Conservation (phyloP, 148 eudicot genomes). For the Fallopia convolvulus region DNA sequence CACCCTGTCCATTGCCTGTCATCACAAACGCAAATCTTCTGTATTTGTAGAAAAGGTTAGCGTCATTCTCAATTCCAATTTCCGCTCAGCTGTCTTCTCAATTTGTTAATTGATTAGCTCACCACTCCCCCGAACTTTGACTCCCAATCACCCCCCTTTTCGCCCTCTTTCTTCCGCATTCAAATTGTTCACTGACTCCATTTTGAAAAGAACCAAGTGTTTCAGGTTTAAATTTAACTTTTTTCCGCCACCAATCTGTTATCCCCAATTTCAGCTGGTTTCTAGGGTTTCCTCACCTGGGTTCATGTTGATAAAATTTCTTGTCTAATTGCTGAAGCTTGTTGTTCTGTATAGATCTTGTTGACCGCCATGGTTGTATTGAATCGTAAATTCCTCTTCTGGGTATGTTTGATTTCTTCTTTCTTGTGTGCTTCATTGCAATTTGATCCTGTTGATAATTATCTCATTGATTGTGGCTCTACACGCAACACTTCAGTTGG, state of each 20-base stretch:
- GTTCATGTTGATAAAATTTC: neutral
- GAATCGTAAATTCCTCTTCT: constrained; percentile 2
- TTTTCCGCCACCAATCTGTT: neutral
- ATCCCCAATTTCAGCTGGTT: neutral
- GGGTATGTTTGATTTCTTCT: constrained; percentile 1
- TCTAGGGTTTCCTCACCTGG: constrained; percentile 5
- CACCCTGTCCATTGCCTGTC: constrained; percentile 8
- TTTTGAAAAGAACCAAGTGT: neutral
- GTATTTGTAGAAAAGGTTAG: constrained; percentile 2
- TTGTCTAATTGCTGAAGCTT: neutral
- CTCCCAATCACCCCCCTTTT: neutral
- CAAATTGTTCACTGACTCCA: constrained; percentile 2
- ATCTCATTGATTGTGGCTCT: constrained; percentile 77
- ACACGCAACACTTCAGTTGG: constrained; percentile 41
- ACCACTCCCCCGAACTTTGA: constrained; percentile 8
- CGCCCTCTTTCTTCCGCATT: neutral
- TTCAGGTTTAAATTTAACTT: neutral
- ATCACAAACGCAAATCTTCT: neutral
- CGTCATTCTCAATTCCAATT: neutral
- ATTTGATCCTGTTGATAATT: constrained; percentile 35
- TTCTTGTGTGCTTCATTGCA: constrained; percentile 1
- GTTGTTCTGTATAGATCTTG: neutral
- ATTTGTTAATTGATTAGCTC: neutral
- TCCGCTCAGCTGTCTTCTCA: neutral
- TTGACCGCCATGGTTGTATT: constrained; percentile 8